Percentiles rank a stretch among this genome's conserved stretches.
Conservation (phyloP, 1,139 yeast genomes). For the Yamadazyma membranifaciens region DNA sequence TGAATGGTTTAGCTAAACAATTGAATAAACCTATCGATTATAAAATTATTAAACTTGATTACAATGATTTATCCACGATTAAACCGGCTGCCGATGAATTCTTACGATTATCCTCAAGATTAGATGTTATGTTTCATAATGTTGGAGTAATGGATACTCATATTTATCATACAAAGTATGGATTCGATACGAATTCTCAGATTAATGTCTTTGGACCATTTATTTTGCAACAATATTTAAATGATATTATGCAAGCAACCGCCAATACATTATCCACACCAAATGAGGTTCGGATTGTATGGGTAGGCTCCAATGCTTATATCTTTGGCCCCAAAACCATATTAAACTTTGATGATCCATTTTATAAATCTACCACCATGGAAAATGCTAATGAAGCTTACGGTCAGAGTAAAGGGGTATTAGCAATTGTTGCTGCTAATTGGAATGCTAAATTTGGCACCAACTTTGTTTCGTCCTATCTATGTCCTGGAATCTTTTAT, state of each 20-base stretch:
- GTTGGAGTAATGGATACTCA: constrained; percentile 48
- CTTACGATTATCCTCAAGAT: constrained; percentile 15
- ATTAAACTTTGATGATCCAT: constrained; percentile 37
- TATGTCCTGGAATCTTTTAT: constrained; percentile 48
- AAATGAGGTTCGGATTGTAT: constrained; percentile 38
- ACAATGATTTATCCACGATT: constrained; percentile 41
- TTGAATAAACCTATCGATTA: constrained; percentile 11
- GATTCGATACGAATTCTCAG: constrained; percentile 45
- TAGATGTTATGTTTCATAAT: constrained; percentile 48
- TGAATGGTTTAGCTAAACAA: constrained; percentile 9
- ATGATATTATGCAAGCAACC: constrained; percentile 38
- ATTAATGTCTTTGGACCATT: constrained; percentile 51
- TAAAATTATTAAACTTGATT: constrained; percentile 31
- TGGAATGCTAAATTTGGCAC: constrained; percentile 38
- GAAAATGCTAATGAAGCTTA: constrained; percentile 18
- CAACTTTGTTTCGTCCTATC: constrained; percentile 32
- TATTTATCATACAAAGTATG: constrained; percentile 19
- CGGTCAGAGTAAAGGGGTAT: constrained; percentile 51
- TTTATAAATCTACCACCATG: constrained; percentile 14
- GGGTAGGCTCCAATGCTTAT: constrained; percentile 46
- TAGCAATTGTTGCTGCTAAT: constrained; percentile 38
- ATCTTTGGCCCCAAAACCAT: constrained; percentile 37
- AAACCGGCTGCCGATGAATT: constrained; percentile 36
- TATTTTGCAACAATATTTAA: constrained; percentile 43
- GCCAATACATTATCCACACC: constrained; percentile 16